These are phyloP conservation scores for Dinochytrium kinnereticum DNA, from an alignment of 371 early-diverging fungal genomes.

Conservation along the genomic window DNA sequence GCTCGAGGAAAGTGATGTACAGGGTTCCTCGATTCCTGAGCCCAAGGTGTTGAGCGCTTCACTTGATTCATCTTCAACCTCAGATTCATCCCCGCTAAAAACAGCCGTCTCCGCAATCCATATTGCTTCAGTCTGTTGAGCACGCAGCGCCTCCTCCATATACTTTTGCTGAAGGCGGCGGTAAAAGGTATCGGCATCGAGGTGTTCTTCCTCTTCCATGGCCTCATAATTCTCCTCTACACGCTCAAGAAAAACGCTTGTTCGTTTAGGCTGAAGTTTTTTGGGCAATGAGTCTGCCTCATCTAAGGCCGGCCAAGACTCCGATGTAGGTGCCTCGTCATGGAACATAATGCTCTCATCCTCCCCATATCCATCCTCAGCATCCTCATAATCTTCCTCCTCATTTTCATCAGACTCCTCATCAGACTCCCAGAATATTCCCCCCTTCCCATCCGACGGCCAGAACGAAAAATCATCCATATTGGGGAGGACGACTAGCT, in stretches of 20 bases:
- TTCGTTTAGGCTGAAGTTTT: too few relatives aligned
- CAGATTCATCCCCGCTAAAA: not conserved
- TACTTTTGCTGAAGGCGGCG: slow-evolving; percentile 6
- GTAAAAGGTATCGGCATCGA: not conserved
- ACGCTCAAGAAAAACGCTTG: not conserved
- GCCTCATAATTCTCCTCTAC: not conserved
- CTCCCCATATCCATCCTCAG: slow-evolving; percentile 20
- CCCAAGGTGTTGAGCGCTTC: not conserved
- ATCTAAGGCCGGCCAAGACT: too few relatives aligned
- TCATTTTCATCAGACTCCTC: slow-evolving; percentile 20
- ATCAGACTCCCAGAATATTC: slow-evolving; percentile 43
- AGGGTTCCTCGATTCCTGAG: not conserved
- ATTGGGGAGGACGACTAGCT: slow-evolving; percentile 84
- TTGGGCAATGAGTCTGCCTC: too few relatives aligned
- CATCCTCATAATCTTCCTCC: slow-evolving; percentile 26
- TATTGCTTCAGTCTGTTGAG: slow-evolving; percentile 4
- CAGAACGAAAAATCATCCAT: slow-evolving; percentile 90
- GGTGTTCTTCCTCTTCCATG: not conserved
- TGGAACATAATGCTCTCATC: slow-evolving; percentile 7
- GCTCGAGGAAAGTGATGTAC: too few relatives aligned
- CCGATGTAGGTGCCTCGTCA: too few relatives aligned
- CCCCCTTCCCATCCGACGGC: slow-evolving; percentile 39
- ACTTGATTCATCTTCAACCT: not conserved
- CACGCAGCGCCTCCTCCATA: slow-evolving; percentile 6
- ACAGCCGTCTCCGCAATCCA: slow-evolving; percentile 11